phyloP scores from a whole-genome alignment of 2,329 filamentous ascomycete genomes.

The Ophiocordyceps australis region DNA sequence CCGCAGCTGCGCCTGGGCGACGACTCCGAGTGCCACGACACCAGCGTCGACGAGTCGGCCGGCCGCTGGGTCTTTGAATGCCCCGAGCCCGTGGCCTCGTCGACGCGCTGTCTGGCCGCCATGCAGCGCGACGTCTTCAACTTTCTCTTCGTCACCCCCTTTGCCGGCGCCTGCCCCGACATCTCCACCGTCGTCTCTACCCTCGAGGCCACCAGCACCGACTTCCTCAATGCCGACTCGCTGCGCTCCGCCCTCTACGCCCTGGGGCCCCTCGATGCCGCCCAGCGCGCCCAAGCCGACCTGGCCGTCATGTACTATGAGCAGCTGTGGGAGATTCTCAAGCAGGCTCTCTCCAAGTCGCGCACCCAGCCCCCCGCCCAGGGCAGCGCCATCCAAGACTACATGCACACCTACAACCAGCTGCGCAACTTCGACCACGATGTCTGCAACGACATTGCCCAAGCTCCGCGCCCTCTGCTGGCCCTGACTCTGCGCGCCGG shows the following conservation, averaged over 20 bases:
- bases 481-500: slow-evolving; percentile 15
- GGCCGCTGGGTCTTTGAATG: slow-evolving; percentile 17
- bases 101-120: slow-evolving; percentile 11
- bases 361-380: slow-evolving; percentile 3
- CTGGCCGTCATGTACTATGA: slow-evolving; percentile 10
- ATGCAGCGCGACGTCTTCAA: slow-evolving; percentile 13
- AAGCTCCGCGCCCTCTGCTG: slow-evolving; percentile 13
- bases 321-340: slow-evolving; percentile 12
- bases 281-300: slow-evolving; percentile 7
- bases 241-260: slow-evolving; percentile 10
- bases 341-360: slow-evolving; percentile 11
- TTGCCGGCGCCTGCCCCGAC: slow-evolving; percentile 16
- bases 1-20: slow-evolving; percentile 13
- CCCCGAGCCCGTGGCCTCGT: slow-evolving; percentile 11
- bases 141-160: slow-evolving; percentile 14
- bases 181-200: slow-evolving; percentile 15
- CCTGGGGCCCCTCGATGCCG: slow-evolving; percentile 5
- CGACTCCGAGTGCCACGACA: slow-evolving; percentile 10
- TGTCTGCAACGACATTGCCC: slow-evolving; percentile 14
- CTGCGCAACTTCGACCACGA: slow-evolving; percentile 12
- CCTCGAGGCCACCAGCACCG: slow-evolving; percentile 9
- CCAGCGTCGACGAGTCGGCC: slow-evolving; percentile 8
- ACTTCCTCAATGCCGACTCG: slow-evolving; percentile 10
- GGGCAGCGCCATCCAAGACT: slow-evolving; percentile 11
- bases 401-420: slow-evolving; percentile 13